Evolutionary conservation across 768 basidiomycete genomes (phyloP), one percentile per base, ranked within the genome.

Genomic region (Podaxis sp.): DNA sequence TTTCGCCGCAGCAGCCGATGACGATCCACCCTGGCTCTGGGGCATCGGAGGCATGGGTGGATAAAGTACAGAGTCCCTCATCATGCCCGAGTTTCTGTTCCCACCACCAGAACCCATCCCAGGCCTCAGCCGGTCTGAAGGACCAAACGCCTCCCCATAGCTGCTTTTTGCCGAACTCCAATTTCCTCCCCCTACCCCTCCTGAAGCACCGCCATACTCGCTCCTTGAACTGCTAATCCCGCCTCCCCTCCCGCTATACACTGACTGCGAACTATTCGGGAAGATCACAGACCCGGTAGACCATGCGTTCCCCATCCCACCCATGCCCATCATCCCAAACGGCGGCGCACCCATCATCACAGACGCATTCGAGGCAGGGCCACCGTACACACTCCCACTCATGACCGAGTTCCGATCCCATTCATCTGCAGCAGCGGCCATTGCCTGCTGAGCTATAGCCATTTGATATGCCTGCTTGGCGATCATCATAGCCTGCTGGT

Each of bases 401-500:
- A 81, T 65, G 40, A 77, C 83, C 57, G 90, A 92, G 6, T 85
- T 82, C 37, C 93, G 86, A 70, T 95, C 93, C 93, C 93, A 95
- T 70, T 94, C 92, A 36, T 94, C 93, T 19, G 83, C 91, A n/a
- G 93, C 93, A 7, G 87, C 85, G 7, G 86, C 89, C 83, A 94
- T 89, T 4, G 93, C 93, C 66, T 94, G 93, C 73, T 93, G 93
- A 4, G 93, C 93, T 47, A 95, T 89, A 2, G 93, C 90, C 79
- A 90, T 85, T 73, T 94, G 93, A 70, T 93, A 95, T 3, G 93
- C 87, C 73, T 94, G 93, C 73, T 94, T 94, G 57, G 93, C 93
- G 59, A 81, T 75, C 76, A 92, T 77, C 84, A 95, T 91, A 2
- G 93, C 93, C 62, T 92, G 91, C 71, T 94, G 93, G 71, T 95